A percentile compares a stretch with the other conserved stretches of the same genome.
Evolutionary conservation across 129 eudicot genomes (phyloP).

Genomic region (Artemisia tridentata): DNA sequence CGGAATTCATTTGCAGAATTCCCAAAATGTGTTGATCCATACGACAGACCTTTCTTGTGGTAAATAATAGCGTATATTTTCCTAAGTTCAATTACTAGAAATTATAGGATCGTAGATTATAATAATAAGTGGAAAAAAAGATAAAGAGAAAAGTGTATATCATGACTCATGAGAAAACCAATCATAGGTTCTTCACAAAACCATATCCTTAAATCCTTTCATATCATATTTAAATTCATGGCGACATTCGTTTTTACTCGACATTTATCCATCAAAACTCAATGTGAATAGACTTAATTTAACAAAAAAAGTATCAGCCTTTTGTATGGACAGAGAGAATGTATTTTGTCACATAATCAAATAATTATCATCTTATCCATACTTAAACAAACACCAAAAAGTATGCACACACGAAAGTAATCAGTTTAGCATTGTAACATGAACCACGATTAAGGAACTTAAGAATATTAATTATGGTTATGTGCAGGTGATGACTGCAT

Average conservation of each 20-base stretch:
- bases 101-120: no score
- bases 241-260: conserved; percentile 25
- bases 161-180: conserved; percentile 16
- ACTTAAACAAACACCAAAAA: conserved; percentile 5
- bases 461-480: not conserved
- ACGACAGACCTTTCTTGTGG: conserved; percentile 73
- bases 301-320: conserved; percentile 16
- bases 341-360: conserved; percentile 4
- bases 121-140: not conserved
- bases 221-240: conserved; percentile 15
- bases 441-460: no score
- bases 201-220: conserved; percentile 13
- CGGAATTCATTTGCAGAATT: conserved; percentile 89
- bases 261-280: conserved; percentile 25
- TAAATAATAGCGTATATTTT: conserved; percentile 29
- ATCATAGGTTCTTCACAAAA: conserved; percentile 22
- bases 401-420: conserved; percentile 7
- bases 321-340: not conserved
- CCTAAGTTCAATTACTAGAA: not conserved
- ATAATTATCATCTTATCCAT: conserved; percentile 15
- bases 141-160: not conserved
- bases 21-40: conserved; percentile 72
- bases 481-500: conserved; percentile 89
- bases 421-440: no score
- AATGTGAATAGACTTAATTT: conserved; percentile 13